Percentiles rank a stretch among this genome's conserved stretches.
Evolutionary conservation across 202 grass and related monocot genomes (phyloP).

Genomic region (Setaria viridis): DNA sequence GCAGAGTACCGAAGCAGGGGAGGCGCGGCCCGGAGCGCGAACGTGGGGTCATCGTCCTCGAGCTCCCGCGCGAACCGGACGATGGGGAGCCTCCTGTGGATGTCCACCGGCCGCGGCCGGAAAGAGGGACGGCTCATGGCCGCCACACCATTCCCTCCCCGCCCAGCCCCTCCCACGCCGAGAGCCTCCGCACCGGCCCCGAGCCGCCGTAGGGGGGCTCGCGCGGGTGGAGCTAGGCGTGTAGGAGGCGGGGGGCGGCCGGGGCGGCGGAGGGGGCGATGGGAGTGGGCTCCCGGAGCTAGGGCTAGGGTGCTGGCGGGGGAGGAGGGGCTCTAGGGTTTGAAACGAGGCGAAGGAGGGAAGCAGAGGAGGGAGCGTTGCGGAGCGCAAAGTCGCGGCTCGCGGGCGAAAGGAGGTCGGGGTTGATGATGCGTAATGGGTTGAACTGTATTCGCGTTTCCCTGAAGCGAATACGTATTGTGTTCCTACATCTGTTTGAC

Average conservation of each 20-base stretch:
- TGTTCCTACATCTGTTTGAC: too few relatives aligned
- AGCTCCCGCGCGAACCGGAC: constrained; percentile 86
- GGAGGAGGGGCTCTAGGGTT: constrained; percentile 62
- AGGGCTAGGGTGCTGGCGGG: constrained; percentile 46
- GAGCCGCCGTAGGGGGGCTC: neutral
- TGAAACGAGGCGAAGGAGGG: constrained; percentile 54
- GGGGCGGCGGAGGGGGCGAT: neutral
- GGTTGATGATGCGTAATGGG: neutral
- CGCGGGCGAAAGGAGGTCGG: neutral
- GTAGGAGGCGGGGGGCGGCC: neutral
- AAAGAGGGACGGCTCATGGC: constrained; percentile 87
- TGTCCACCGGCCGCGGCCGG: constrained; percentile 95
- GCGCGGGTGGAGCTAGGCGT: neutral
- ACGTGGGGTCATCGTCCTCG: constrained; percentile 83
- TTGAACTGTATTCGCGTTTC: neutral
- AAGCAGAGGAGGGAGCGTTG: constrained; percentile 6
- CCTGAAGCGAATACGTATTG: too few relatives aligned
- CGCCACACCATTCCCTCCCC: constrained; percentile 28
- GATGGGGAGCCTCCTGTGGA: constrained; percentile 96
- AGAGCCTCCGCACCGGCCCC: neutral
- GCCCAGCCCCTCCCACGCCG: neutral
- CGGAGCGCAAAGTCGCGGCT: neutral
- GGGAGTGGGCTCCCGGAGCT: constrained; percentile 6
- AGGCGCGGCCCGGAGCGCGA: constrained; percentile 15
- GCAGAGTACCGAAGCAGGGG: constrained; percentile 52